Evolutionary conservation across 129 eudicot genomes (phyloP).

Genomic region (carrot (Daucus carota)): DNA sequence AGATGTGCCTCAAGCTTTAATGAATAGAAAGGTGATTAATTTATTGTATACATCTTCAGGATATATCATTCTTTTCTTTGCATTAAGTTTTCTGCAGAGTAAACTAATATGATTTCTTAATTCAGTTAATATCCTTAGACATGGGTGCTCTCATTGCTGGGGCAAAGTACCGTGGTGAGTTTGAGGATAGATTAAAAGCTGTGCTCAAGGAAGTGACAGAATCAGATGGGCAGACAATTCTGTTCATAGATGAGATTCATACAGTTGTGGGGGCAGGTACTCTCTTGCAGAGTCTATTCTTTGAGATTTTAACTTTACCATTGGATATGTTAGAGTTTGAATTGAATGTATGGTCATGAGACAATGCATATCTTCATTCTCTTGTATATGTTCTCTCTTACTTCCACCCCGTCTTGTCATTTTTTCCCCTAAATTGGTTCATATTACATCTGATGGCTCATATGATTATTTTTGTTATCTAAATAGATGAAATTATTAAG

Average conservation of each 20-base stretch:
- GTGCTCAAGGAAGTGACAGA: slow-evolving; percentile 32
- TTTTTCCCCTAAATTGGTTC: neutral
- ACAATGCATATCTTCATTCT: neutral
- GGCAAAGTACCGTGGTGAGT: slow-evolving; percentile 29
- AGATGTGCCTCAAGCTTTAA: slow-evolving; percentile 33
- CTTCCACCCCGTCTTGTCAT: neutral
- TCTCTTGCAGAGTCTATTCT: neutral
- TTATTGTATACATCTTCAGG: neutral
- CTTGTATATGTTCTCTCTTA: neutral
- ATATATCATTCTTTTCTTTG: neutral
- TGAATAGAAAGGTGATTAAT: slow-evolving; percentile 20
- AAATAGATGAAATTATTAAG: neutral
- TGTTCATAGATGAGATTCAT: slow-evolving; percentile 31
- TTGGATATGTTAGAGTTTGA: neutral
- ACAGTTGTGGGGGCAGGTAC: slow-evolving; percentile 36
- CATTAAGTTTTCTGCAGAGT: neutral
- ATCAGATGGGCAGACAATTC: slow-evolving; percentile 27
- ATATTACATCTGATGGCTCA: neutral
- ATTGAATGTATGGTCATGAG: neutral
- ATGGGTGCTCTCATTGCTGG: slow-evolving; percentile 36
- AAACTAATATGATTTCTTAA: neutral
- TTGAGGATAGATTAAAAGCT: slow-evolving; percentile 30
- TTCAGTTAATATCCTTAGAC: slow-evolving; percentile 27
- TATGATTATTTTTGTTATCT: neutral
- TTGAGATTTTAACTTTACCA: neutral